Base-by-base conservation (phyloP, 1,284 basidiomycete species). In the Ceratobasidium sp. region DNA sequence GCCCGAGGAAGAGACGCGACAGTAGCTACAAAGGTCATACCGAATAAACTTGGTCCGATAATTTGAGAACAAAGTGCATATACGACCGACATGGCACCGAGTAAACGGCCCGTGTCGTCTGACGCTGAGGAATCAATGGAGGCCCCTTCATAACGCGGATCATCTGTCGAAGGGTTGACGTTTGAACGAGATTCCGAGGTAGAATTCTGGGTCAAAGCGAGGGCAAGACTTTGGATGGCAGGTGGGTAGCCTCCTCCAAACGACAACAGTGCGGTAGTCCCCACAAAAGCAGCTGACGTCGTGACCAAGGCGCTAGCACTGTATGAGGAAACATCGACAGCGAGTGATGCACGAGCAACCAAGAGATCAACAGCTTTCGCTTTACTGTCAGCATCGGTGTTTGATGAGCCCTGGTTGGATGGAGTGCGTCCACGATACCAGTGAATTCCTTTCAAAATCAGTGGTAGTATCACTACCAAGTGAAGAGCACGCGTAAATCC, bases 61-160 rank as follows among this genome's bases (percentile, higher is more conserved):
- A 78, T 72, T 39, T 72, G 74, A 9, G 83, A 81, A 74, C 87
- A 73, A 57, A 78, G 43, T 4, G 74, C 65, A 39, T 90, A 86
- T 10, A 93, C 76, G 41, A 93, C 89, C 73, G 88, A 87, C 73
- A 93, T 76, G 1, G 87, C 89, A 14, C 92, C 92, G 77, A 92
- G 92, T 14, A 94, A 81, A 74, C 83, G 83, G 0, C 90, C 91
- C 26, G 72, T 67, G 59, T 74, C 72, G 23, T 72, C 61, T 59
- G 60, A 69, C 32, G 76, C 73, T 9, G 80, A 79, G 30, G 64
- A 41, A 18, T 67, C 48, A 1, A 53, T 53, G 14, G 64, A 41
- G 21, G 50, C 16, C 12, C n/a, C 48, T 21, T 67, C 64, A n/a
- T 34, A 57, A 6, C 28, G 23, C 34, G 53, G 28, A 1, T 69